Conservation (phyloP, 352 stramenopile genomes). For the Globisporangium lucens region DNA sequence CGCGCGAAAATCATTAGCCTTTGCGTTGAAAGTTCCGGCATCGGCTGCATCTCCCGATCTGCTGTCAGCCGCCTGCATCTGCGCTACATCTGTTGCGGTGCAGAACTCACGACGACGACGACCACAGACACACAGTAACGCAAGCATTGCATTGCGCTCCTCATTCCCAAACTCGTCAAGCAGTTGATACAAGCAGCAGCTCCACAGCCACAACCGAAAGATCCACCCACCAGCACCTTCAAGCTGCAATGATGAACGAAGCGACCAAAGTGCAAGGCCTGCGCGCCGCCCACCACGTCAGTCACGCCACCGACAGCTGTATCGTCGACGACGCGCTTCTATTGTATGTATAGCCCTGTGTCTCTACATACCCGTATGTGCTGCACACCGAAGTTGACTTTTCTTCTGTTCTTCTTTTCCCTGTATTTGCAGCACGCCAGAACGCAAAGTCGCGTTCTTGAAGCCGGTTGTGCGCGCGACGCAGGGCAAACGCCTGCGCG, state of each 20-base stretch:
- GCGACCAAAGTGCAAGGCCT: constrained; percentile 4
- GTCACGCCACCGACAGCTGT: not conserved
- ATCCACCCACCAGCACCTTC: not conserved
- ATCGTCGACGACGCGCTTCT: not conserved
- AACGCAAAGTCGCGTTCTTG: constrained; percentile 17
- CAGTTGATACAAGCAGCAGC: not conserved
- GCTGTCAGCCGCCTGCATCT: not conserved
- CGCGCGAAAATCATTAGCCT: constrained; percentile 11
- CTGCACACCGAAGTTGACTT: constrained; percentile 6
- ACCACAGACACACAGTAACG: not conserved
- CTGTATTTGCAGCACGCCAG: constrained; percentile 11
- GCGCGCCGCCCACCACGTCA: not conserved
- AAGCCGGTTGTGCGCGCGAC: constrained; percentile 10
- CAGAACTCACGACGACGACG: constrained; percentile 2
- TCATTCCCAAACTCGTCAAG: constrained; percentile 1
- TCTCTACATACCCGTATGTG: not conserved
- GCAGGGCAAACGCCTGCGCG: constrained; percentile 19
- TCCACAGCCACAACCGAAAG: not conserved
- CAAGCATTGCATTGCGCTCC: not conserved
- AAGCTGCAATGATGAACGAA: not conserved
- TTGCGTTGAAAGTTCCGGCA: constrained; percentile 5
- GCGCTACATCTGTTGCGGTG: too few relatives aligned
- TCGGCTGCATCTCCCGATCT: not conserved
- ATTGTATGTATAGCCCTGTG: constrained; percentile 1
- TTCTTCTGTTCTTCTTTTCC: not conserved